Evolutionary conservation across 306 rosid genomes (phyloP).

Genomic region (Potentilla sterilis): DNA sequence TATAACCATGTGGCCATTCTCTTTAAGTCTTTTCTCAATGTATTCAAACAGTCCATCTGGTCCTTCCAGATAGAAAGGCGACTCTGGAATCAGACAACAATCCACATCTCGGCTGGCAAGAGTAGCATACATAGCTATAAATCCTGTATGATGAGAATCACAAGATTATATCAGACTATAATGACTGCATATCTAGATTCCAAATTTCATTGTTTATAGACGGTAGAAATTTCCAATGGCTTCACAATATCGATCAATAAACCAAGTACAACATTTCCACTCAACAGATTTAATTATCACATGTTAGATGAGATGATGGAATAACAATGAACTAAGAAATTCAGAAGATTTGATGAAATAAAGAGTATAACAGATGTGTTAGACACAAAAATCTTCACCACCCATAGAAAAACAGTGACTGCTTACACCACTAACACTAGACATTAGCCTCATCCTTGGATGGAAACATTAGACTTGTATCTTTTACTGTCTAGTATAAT

Average conservation of each 20-base stretch:
- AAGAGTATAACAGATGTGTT: not conserved
- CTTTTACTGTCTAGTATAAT: not conserved
- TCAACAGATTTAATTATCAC: not conserved
- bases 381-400: not conserved
- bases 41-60: conserved; percentile 59
- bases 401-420: not conserved
- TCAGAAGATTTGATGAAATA: not conserved
- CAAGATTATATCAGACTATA: not conserved
- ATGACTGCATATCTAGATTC: not conserved
- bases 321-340: not conserved
- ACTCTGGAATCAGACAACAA: conserved; percentile 78
- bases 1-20: conserved; percentile 73
- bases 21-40: conserved; percentile 55
- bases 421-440: not conserved
- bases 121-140: conserved; percentile 72
- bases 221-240: not conserved
- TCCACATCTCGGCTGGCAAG: conserved; percentile 78
- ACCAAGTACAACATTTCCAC: not conserved
- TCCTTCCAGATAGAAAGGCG: conserved; percentile 71
- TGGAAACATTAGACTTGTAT: not conserved
- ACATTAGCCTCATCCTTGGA: not conserved
- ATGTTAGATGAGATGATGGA: not conserved
- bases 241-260: not conserved
- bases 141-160: conserved; percentile 37
- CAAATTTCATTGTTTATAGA: not conserved